Conservation (phyloP, 306 rosid species). For the Alnus glutinosa region DNA sequence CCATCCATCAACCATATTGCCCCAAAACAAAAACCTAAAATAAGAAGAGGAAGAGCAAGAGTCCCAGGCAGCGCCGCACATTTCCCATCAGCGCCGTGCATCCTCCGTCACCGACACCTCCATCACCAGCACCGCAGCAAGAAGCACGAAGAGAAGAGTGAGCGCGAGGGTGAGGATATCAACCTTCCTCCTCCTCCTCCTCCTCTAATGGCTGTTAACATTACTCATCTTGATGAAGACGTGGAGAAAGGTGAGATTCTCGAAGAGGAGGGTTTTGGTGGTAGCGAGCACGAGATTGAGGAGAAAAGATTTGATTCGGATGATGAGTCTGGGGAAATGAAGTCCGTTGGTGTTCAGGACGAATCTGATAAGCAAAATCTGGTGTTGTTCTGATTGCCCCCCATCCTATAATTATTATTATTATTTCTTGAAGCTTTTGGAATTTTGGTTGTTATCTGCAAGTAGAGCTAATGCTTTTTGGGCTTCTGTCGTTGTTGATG, state of each 20-base stretch:
- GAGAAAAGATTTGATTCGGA: slow-evolving; percentile 38
- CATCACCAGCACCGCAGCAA: slow-evolving; percentile 60
- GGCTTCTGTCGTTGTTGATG: slow-evolving; percentile 85
- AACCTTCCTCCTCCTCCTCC: slow-evolving; percentile 25
- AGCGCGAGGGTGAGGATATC: slow-evolving; percentile 33
- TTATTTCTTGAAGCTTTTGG: neutral
- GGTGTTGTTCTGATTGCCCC: slow-evolving; percentile 52
- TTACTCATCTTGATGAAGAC: slow-evolving; percentile 50
- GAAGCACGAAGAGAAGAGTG: slow-evolving; percentile 47
- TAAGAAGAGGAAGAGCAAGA: too few relatives aligned
- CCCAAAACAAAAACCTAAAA: too few relatives aligned
- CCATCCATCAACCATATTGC: too few relatives aligned
- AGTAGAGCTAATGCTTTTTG: slow-evolving; percentile 90
- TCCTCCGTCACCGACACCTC: slow-evolving; percentile 53
- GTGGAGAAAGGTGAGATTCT: slow-evolving; percentile 97
- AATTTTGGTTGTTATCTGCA: slow-evolving; percentile 23
- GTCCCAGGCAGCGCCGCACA: too few relatives aligned
- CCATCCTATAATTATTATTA: neutral
- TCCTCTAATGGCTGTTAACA: slow-evolving; percentile 4
- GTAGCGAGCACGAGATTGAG: slow-evolving; percentile 19
- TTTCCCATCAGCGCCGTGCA: too few relatives aligned
- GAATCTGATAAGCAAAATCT: slow-evolving; percentile 42
- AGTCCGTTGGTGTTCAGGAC: slow-evolving; percentile 39
- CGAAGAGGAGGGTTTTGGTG: slow-evolving; percentile 59
- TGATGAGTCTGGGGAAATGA: slow-evolving; percentile 55